Evolutionary conservation across 306 rosid genomes (phyloP), one percentile per base, ranked within the genome.

Genomic region (Canavalia ensiformis): DNA sequence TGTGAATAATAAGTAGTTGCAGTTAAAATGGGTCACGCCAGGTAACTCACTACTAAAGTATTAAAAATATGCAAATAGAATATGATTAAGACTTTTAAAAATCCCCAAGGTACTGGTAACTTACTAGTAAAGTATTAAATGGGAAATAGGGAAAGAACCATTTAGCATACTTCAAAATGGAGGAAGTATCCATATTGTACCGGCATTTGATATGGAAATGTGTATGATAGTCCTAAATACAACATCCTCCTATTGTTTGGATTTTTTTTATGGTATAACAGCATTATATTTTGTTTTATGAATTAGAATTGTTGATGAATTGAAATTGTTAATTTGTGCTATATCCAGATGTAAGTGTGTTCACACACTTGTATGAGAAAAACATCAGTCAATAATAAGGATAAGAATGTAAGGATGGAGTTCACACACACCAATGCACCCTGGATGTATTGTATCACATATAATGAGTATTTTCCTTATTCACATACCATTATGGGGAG

Each of bases 231-330:
- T 10, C 55, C 55, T 50, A 50, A 50, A 50, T 50, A 11, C n/a
- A 50, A 50, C 25, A 12, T 12, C 5, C 55, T 11, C 18, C 10
- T 50, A 50, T 50, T 12, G 10, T 50, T 12, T 12, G 3, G 55
- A 11, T 50, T 50, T 50, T 11, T 50, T 50, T n/a, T 41, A 65
- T 18, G 51, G 51, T 65, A 18, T 18, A 18, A 65, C 6, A 65
- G 31, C 31, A 65, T 39, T 65, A 41, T 13, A 65, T 65, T 64
- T 39, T 65, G 68, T 13, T 39, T 65, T 7, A 65, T 41, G 51
- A 65, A 65, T 65, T 41, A 63, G 37, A 41, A 2, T 65, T n/a
- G 71, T 44, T 41, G 12, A n/a, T 35, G 4, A 33, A 60, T 60
- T 45, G 49, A 1, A 45, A 7, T 1, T 45, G 49, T 5, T 45